These are phyloP conservation scores for Neonectria coccinea DNA, from an alignment of 2,329 filamentous ascomycete genomes.

Conservation along the genomic window DNA sequence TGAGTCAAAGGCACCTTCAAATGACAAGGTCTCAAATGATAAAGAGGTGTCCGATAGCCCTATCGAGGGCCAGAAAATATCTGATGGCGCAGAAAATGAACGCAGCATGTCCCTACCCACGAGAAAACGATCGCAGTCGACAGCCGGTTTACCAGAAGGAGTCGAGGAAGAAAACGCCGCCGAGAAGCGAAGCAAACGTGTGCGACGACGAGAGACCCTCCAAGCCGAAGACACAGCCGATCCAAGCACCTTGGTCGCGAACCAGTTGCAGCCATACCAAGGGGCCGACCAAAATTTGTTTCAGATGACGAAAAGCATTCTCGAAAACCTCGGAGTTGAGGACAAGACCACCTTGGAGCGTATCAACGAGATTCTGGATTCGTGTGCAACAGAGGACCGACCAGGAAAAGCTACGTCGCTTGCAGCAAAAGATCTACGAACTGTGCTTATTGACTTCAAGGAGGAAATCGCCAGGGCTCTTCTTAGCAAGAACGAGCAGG, in stretches of 20 bases:
- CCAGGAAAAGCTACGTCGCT: conserved; percentile 60
- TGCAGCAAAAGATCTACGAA: conserved; percentile 62
- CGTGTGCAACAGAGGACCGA: conserved; percentile 63
- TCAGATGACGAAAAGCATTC: conserved; percentile 64
- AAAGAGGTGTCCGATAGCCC: conserved; percentile 39
- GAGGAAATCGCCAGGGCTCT: conserved; percentile 66
- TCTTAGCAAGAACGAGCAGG: conserved; percentile 64
- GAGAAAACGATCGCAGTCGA: conserved; percentile 72
- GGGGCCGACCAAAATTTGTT: conserved; percentile 68
- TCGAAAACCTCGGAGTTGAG: conserved; percentile 66
- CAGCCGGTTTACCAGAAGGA: conserved; percentile 67
- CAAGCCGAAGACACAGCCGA: conserved; percentile 65
- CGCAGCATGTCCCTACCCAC: conserved; percentile 56
- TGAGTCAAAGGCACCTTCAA: conserved; percentile 23
- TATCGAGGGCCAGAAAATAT: conserved; percentile 44
- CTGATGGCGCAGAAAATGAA: conserved; percentile 49
- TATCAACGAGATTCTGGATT: conserved; percentile 64
- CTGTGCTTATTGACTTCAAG: conserved; percentile 61
- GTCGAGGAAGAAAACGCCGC: conserved; percentile 68
- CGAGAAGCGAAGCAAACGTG: conserved; percentile 74
- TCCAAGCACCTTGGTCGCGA: conserved; percentile 63
- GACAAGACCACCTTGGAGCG: conserved; percentile 60
- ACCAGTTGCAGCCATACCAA: conserved; percentile 68
- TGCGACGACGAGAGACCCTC: conserved; percentile 67
- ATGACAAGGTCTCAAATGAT: conserved; percentile 35